phyloP scores from a whole-genome alignment of 805 yeast species.

The Hemisphaericaspora nanyangensis region DNA sequence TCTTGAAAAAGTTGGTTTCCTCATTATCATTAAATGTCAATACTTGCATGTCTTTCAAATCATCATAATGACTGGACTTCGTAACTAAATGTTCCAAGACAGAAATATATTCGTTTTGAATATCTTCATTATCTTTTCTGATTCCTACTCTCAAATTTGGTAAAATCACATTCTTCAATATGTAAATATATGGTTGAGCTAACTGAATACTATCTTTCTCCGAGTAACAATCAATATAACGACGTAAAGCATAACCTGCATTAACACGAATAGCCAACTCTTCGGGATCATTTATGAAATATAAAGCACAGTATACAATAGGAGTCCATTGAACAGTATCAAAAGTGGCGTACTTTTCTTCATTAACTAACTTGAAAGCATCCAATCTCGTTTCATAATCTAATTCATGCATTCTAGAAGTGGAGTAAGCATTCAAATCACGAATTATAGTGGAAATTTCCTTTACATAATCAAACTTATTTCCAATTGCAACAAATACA shows the following conservation, averaged over 20 bases:
- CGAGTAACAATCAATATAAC: slow-evolving; percentile 60
- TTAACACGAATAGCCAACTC: slow-evolving; percentile 80
- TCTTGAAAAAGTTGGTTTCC: slow-evolving; percentile 76
- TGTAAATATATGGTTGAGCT: slow-evolving; percentile 26
- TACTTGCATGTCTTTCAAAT: slow-evolving; percentile 62
- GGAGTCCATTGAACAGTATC: slow-evolving; percentile 74
- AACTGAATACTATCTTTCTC: slow-evolving; percentile 17
- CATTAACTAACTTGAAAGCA: slow-evolving; percentile 66
- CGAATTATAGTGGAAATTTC: slow-evolving; percentile 49
- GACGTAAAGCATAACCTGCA: slow-evolving; percentile 59
- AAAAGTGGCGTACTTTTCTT: slow-evolving; percentile 41
- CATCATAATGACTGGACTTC: slow-evolving; percentile 39
- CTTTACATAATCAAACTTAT: slow-evolving; percentile 40
- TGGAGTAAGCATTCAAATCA: slow-evolving; percentile 69
- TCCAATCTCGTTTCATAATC: slow-evolving; percentile 74
- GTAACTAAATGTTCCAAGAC: slow-evolving; percentile 62
- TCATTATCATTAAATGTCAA: slow-evolving; percentile 58
- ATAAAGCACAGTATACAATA: slow-evolving; percentile 62
- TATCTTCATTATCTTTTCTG: slow-evolving; percentile 51
- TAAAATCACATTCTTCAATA: slow-evolving; percentile 52
- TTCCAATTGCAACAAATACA: slow-evolving; percentile 59
- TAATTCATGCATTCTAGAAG: slow-evolving; percentile 60
- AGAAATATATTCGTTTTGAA: slow-evolving; percentile 68
- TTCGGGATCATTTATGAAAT: slow-evolving; percentile 67
- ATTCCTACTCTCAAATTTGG: slow-evolving; percentile 69